Evolutionary conservation across 176 grass and related monocot species (phyloP).

Genomic region (Oryza officinalis): DNA sequence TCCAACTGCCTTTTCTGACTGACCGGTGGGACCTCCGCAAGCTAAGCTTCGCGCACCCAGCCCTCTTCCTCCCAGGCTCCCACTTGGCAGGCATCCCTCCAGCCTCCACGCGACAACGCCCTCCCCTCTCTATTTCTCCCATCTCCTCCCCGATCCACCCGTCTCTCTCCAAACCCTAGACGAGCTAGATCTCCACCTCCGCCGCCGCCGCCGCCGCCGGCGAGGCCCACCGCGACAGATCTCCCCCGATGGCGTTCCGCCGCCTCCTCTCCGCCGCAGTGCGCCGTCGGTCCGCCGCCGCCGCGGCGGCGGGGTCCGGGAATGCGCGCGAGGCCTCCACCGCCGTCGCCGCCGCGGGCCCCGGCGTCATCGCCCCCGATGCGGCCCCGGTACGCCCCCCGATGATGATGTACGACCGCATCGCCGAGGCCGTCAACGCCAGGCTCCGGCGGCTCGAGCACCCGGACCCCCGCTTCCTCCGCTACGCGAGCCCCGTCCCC

Average conservation of each 20-base stretch:
- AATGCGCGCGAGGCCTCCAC: conserved; percentile 68
- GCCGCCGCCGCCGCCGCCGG: conserved; percentile 37
- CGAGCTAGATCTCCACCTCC: conserved; percentile 42
- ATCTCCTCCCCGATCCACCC: conserved; percentile 27
- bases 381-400: conserved; percentile 45
- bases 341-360: conserved; percentile 41
- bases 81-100: conserved; percentile 16
- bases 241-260: conserved; percentile 45
- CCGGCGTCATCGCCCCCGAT: conserved; percentile 50
- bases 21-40: conserved; percentile 29
- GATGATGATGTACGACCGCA: conserved; percentile 73
- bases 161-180: conserved; percentile 44
- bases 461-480: conserved; percentile 91
- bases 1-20: neutral
- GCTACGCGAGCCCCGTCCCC: conserved; percentile 81
- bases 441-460: conserved; percentile 73
- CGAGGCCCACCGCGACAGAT: conserved; percentile 38
- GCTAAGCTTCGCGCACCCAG: conserved; percentile 24
- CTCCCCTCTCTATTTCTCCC: conserved; percentile 28
- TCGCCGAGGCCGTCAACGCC: conserved; percentile 63
- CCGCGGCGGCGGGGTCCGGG: conserved; percentile 39
- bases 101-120: neutral
- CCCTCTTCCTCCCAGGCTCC: conserved; percentile 15
- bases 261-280: conserved; percentile 41
- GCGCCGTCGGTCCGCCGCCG: conserved; percentile 42